A percentile compares a stretch with the other conserved stretches of the same genome.
phyloP scores from a whole-genome alignment of 2,329 filamentous ascomycete genomes.

The Ophiocordyceps camponoti-floridani region DNA sequence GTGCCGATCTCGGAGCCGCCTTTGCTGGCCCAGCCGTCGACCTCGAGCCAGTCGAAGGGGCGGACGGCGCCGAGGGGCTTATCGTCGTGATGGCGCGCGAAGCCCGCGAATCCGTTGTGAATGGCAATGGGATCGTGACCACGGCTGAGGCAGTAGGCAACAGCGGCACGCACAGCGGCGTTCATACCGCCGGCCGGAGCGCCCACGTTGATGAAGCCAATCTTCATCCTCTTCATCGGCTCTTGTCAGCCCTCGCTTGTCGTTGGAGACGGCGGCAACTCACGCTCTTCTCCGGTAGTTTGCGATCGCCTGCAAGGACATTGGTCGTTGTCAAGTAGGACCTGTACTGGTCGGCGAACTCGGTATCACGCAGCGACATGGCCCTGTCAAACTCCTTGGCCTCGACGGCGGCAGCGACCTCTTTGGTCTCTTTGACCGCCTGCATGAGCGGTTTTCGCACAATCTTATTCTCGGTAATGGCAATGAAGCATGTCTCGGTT shows the following conservation, averaged over 20 bases:
- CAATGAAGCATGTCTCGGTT: conserved; percentile 84
- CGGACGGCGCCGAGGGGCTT: conserved; percentile 67
- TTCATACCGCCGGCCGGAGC: conserved; percentile 98
- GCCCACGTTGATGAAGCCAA: conserved; percentile 93
- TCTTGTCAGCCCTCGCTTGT: background rate
- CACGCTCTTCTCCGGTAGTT: conserved; percentile 55
- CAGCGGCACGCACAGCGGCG: conserved; percentile 79
- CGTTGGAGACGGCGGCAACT: conserved; percentile 8
- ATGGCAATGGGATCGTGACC: conserved; percentile 90
- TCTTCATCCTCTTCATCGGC: conserved; percentile 53
- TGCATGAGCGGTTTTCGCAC: conserved; percentile 76
- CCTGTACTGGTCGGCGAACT: conserved; percentile 83
- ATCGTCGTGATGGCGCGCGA: conserved; percentile 79
- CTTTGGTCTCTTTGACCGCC: conserved; percentile 72
- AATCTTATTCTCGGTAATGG: conserved; percentile 96
- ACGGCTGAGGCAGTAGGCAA: conserved; percentile 78
- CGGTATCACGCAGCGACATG: conserved; percentile 76
- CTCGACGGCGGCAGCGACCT: conserved; percentile 66
- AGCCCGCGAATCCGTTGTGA: conserved; percentile 90
- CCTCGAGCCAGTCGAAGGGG: conserved; percentile 80
- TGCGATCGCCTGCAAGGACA: conserved; percentile 49
- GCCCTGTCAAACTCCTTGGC: conserved; percentile 73
- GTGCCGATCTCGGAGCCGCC: conserved; percentile 97
- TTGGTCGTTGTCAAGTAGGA: conserved; percentile 86
- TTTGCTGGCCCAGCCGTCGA: conserved; percentile 88